These are phyloP conservation scores for Trichaptum fuscoviolaceum DNA, from an alignment of 768 basidiomycete species.

Conservation along the genomic window DNA sequence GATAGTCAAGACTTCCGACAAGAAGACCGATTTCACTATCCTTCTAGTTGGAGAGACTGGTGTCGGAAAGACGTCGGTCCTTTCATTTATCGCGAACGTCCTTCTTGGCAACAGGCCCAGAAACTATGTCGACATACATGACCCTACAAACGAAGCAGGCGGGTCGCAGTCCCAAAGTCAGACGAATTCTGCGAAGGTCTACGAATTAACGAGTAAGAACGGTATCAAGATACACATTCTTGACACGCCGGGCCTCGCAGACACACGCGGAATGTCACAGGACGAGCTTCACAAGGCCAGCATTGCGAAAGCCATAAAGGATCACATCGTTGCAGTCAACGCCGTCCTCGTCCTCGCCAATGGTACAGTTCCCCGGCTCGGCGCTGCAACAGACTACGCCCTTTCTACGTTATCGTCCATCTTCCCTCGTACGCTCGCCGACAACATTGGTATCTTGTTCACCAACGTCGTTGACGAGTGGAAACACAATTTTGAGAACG, in stretches of 20 bases:
- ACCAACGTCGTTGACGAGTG: conserved; percentile 18
- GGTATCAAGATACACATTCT: conserved; percentile 18
- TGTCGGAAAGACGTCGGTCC: conserved; percentile 95
- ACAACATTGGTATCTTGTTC: conserved; percentile 24
- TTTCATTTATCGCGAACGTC: conserved; percentile 78
- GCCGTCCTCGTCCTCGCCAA: conserved; percentile 27
- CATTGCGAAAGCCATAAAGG: conserved; percentile 21
- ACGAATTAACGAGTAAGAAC: conserved; percentile 10
- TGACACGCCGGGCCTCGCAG: conserved; percentile 27
- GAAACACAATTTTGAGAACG: conserved; percentile 19
- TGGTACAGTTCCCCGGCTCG: conserved; percentile 22
- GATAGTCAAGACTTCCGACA: not conserved
- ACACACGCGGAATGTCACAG: conserved; percentile 23
- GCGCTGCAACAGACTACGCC: conserved; percentile 23
- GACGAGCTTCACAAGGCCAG: conserved; percentile 22
- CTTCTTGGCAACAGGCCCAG: not conserved
- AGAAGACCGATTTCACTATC: conserved; percentile 37
- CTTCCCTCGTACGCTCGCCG: conserved; percentile 21
- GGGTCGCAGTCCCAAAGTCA: conserved; percentile 8
- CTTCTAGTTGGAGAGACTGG: conserved; percentile 98
- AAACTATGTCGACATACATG: not conserved
- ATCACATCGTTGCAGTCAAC: conserved; percentile 16
- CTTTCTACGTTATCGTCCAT: conserved; percentile 21
- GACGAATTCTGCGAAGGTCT: conserved; percentile 11
- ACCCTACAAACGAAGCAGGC: not conserved